Conservation (phyloP, 2,329 filamentous ascomycete genomes). For the Whalleya microplaca region DNA sequence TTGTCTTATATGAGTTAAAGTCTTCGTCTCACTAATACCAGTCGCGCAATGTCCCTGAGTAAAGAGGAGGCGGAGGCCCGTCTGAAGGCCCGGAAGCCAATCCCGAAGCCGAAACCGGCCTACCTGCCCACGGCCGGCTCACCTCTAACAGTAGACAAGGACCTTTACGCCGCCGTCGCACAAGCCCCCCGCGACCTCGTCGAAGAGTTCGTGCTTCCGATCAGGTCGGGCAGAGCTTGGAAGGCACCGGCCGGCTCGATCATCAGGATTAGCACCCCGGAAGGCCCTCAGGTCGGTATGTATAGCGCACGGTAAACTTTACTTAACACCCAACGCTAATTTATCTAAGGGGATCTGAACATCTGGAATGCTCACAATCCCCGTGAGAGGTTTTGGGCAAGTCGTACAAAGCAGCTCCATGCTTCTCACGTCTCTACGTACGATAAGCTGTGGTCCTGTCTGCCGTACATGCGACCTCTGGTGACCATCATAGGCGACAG, state of each 20-base stretch:
- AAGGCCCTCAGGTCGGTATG: constrained; percentile 73
- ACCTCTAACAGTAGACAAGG: constrained; percentile 47
- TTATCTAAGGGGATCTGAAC: constrained; percentile 69
- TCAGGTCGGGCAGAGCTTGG: constrained; percentile 76
- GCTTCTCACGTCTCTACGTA: constrained; percentile 72
- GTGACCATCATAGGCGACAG: constrained; percentile 72
- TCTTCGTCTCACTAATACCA: not conserved
- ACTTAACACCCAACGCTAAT: not conserved
- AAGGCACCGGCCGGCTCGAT: constrained; percentile 69
- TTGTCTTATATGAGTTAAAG: too few species aligned
- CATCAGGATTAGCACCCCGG: constrained; percentile 73
- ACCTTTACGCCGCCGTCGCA: constrained; percentile 65
- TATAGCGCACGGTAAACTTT: too few species aligned
- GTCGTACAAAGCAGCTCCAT: constrained; percentile 77
- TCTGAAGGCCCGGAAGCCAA: constrained; percentile 46
- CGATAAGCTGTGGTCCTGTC: constrained; percentile 76
- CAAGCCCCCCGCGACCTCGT: constrained; percentile 45
- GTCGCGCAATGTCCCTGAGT: constrained; percentile 22
- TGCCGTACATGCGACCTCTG: constrained; percentile 77
- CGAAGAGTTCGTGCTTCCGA: constrained; percentile 66
- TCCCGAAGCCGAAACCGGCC: constrained; percentile 53
- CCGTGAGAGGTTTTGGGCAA: constrained; percentile 81
- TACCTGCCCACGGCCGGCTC: constrained; percentile 50
- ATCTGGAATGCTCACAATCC: constrained; percentile 79
- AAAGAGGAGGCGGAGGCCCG: constrained; percentile 37